Evolutionary conservation across 2,329 filamentous ascomycete species (phyloP), one percentile per base, ranked within the genome.

Genomic region (Epichloe sibirici): DNA sequence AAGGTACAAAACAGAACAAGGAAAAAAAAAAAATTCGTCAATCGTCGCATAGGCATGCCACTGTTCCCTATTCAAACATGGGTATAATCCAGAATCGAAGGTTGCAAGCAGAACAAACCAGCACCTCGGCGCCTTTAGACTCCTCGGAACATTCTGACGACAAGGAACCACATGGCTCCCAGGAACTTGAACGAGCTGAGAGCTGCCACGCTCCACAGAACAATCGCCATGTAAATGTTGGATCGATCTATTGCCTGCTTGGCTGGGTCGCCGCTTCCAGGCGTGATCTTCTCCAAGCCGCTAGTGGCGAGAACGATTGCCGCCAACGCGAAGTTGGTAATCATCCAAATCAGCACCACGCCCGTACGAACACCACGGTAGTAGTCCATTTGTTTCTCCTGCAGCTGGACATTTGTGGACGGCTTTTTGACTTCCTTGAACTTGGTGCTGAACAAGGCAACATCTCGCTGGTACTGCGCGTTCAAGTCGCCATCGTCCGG

Each of bases 401-500:
- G 76, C 45, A 78, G 71, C 59, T 81, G 75, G 0, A 72, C 65
- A 0, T 77, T 66, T 0, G 74, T 76, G 0, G 79, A 77, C 0
- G 74, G 62, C 62, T 81, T 82, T 69, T 85, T 82, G 57, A 89
- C 83, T 57, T 85, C 82, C 31, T 85, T 83, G 45, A 81, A 81
- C 69, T 96, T 97, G 28, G 74, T 72, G 45, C 77, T 71, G 65
- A 97, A 95, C 13, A 83, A 77, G 3, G 75, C 71, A 49, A 96
- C 71, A 64, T 98, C 93, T 40, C 83, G 75, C 64, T 96, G 89
- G 69, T 98, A 98, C 66, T 95, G 90, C 0, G 88, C 87, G 69
- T 98, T 95, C 56, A 98, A 77, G 69, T 97, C 93, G 44, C 86
- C 88, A 63, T 97, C 93, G 61, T 97, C 93, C 5, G 90, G 90